A percentile compares a stretch with the other conserved stretches of the same genome.
Conservation (phyloP, 2,329 filamentous ascomycete genomes). For the Penicillium capsulatum region DNA sequence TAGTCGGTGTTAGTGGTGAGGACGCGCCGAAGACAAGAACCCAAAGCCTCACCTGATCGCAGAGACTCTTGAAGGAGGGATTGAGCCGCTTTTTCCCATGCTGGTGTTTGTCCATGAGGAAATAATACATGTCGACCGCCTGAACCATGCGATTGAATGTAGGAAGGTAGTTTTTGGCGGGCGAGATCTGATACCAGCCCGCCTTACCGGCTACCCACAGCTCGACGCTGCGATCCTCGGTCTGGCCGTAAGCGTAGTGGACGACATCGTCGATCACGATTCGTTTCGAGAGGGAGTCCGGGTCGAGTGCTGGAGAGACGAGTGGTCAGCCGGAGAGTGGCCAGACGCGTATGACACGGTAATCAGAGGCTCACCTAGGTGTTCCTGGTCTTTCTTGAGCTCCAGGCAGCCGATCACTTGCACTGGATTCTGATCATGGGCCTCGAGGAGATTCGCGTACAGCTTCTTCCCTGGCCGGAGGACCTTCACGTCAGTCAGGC, state of each 20-base stretch:
- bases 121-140: constrained; percentile 58
- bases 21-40: not conserved
- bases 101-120: constrained; percentile 55
- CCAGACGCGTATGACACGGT: not conserved
- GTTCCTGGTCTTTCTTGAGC: constrained; percentile 43
- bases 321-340: constrained; percentile 7
- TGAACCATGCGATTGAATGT: constrained; percentile 56
- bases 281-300: constrained; percentile 39
- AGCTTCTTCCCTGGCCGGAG: constrained; percentile 46
- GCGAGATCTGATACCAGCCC: constrained; percentile 59
- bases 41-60: constrained; percentile 36
- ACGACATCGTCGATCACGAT: constrained; percentile 49
- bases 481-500: constrained; percentile 53
- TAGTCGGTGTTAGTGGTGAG: constrained; percentile 17
- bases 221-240: constrained; percentile 53
- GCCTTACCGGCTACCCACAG: constrained; percentile 60
- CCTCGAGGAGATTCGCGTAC: constrained; percentile 53
- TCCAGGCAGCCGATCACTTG: constrained; percentile 52
- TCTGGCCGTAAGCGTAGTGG: constrained; percentile 48
- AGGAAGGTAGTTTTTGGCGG: constrained; percentile 50
- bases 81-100: constrained; percentile 35
- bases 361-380: constrained; percentile 34
- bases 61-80: constrained; percentile 37
- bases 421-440: constrained; percentile 53
- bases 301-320: constrained; percentile 34